These are phyloP conservation scores for Platanthera guangdongensis DNA, from an alignment of 106 monocot genomes.

Conservation along the genomic window DNA sequence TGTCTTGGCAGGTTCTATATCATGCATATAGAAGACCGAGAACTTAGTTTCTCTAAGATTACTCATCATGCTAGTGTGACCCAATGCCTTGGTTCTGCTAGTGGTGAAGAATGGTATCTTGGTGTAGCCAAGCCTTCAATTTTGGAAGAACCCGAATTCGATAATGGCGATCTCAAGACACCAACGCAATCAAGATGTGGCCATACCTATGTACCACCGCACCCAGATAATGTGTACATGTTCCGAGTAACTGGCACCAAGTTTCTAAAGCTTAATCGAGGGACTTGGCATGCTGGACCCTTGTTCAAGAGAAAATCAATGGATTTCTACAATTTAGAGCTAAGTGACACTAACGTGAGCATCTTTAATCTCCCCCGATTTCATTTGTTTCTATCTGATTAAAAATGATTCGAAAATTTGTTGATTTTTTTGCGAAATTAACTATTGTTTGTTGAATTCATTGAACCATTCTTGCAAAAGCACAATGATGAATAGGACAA, in stretches of 20 bases:
- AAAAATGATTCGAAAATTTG: not conserved
- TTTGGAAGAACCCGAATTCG: constrained; percentile 21
- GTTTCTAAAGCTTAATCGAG: constrained; percentile 73
- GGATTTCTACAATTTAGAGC: constrained; percentile 99
- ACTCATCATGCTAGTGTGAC: constrained; percentile 97
- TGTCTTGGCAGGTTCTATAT: constrained; percentile 63
- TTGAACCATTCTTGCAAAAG: not conserved
- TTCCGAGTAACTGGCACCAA: constrained; percentile 67
- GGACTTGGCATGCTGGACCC: constrained; percentile 98
- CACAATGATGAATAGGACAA: not conserved
- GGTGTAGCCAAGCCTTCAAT: constrained; percentile 78
- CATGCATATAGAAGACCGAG: constrained; percentile 60
- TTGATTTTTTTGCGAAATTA: not conserved
- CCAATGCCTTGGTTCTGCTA: constrained; percentile 85
- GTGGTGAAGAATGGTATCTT: constrained; percentile 75
- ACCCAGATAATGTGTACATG: constrained; percentile 58
- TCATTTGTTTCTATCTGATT: not conserved
- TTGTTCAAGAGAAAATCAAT: constrained; percentile 54
- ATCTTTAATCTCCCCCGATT: not conserved
- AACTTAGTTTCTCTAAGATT: constrained; percentile 56
- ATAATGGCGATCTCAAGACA: constrained; percentile 9
- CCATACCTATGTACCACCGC: constrained; percentile 68
- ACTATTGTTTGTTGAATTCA: not conserved
- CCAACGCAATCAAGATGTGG: constrained; percentile 36
- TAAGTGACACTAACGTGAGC: constrained; percentile 83